Conservation (phyloP, 805 yeast species). For the Sporopachydermia lactativora region DNA sequence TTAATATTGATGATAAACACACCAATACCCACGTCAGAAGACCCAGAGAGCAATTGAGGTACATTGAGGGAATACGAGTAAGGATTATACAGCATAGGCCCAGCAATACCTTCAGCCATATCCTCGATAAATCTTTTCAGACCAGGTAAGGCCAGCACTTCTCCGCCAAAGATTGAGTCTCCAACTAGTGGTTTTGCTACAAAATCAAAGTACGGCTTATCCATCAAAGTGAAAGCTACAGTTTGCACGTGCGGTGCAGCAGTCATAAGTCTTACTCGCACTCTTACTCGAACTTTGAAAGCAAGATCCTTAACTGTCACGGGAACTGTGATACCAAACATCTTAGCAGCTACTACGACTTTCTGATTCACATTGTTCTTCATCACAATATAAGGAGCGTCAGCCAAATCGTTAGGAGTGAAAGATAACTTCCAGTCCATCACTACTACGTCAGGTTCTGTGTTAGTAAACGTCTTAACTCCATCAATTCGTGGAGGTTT, state of each 20-base stretch:
- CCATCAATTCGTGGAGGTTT: conserved; percentile 90
- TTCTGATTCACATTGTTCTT: conserved; percentile 76
- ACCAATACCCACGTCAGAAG: conserved; percentile 74
- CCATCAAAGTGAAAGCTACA: conserved; percentile 69
- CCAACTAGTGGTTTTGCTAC: conserved; percentile 60
- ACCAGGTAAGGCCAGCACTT: conserved; percentile 79
- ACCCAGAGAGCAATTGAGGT: conserved; percentile 81
- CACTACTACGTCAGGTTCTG: conserved; percentile 85
- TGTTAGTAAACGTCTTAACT: conserved; percentile 80
- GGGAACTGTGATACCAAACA: conserved; percentile 72
- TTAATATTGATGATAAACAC: conserved; percentile 58
- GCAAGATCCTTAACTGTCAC: conserved; percentile 69
- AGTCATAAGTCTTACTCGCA: conserved; percentile 79
- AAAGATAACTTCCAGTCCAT: conserved; percentile 96
- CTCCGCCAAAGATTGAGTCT: conserved; percentile 77
- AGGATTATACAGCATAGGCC: conserved; percentile 81
- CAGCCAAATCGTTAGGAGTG: conserved; percentile 82
- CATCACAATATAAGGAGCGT: conserved; percentile 72
- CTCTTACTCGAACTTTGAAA: conserved; percentile 58
- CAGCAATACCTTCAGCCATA: conserved; percentile 74
- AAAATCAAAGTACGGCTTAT: conserved; percentile 84
- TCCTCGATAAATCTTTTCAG: conserved; percentile 67
- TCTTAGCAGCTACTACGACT: conserved; percentile 58
- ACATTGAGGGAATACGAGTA: conserved; percentile 86
- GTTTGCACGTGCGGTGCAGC: conserved; percentile 91